Evolutionary conservation across 2,329 filamentous ascomycete genomes (phyloP), one percentile per base, ranked within the genome.

Genomic region (Rutstroemia sp.): DNA sequence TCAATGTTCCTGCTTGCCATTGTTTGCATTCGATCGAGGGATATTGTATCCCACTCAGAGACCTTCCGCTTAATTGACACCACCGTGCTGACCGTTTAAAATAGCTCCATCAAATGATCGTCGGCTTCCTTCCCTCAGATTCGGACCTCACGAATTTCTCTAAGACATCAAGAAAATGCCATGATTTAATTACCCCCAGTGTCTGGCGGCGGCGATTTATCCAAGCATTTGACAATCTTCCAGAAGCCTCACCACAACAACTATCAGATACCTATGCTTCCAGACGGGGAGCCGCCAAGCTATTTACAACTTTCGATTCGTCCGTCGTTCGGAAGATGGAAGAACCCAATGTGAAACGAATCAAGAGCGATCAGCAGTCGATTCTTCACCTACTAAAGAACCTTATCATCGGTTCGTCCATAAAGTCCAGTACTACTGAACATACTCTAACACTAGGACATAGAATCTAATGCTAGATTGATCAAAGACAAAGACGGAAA

Each of bases 401-500:
- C 34, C 62, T 79, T 39, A 74, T 79, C 56, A 61, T 72, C 8
- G 75, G 76, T 77, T 62, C 59, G 73, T 66, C 10, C 12, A 37
- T 25, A 44, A 19, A 8, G 4, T 12, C 46, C 25, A 18, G 37
- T 42, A 18, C 38, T 18, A 21, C 18, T 5, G n/a, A 45, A 46
- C 10, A n/a, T n/a, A 39, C 27, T 18, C 54, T 55, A 45, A 46
- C 25, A 12, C 3, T 27, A 41, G 12, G 6, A 7, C 25, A 56
- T 27, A 69, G 67, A 68, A 48, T 68, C 65, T 2, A 59, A 67
- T 60, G 65, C 64, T 23, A 23, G 30, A 19, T 57, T 42, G 18
- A 38, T 23, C 16, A 21, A 27, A 12, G 58, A 61, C 21, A 47
- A 50, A 50, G 37, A 58, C 6, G 50, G 48, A 19, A 50, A 58